Evolutionary conservation across 148 eudicot genomes (phyloP), one percentile per base, ranked within the genome.

Genomic region (Vaccinium darrowii): DNA sequence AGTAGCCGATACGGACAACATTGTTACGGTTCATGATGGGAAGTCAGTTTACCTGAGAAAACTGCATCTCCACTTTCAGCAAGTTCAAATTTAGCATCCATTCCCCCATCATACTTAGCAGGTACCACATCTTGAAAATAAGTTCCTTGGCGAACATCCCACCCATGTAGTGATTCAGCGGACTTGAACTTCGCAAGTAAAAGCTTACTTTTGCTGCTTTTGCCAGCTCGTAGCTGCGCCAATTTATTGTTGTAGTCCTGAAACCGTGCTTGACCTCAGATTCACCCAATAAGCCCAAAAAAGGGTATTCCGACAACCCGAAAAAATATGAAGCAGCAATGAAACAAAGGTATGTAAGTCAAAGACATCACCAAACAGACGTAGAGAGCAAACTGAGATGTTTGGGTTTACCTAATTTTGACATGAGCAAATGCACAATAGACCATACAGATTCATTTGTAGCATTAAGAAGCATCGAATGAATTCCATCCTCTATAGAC

Each of bases 151-250:
- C 92, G 90, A 84, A 95, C 91, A 82, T 90, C 93, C 99, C 99
- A 97, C 77, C 96, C 99, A 13, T 90, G 69, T 47, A 97, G 84
- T 30, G 99, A 92, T 52, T 92, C 90, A 75, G 83, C 83, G 67
- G 99, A 92, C 88, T 92, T 97, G 86, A 97, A 97, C 87, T 97
- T 97, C 36, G 98, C 90, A 33, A 97, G 91, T 16, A 91, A 83
- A 85, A 97, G 96, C 92, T 97, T 97, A 89, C 98, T 95, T 91
- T 97, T 97, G 90, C 99, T 97, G 91, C 99, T 97, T 86, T 95
- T 97, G 36, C 98, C 99, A 58, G 99, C 99, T 86, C 98, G 89
- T 81, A 93, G 39, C 80, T 97, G 98, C 86, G 99, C 99, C 84
- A 95, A 90, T 85, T 93, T 83, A 86, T 97, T 97, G 90, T 95